Conservation (phyloP, 257 asterid genomes). For the Solanum okadae region DNA sequence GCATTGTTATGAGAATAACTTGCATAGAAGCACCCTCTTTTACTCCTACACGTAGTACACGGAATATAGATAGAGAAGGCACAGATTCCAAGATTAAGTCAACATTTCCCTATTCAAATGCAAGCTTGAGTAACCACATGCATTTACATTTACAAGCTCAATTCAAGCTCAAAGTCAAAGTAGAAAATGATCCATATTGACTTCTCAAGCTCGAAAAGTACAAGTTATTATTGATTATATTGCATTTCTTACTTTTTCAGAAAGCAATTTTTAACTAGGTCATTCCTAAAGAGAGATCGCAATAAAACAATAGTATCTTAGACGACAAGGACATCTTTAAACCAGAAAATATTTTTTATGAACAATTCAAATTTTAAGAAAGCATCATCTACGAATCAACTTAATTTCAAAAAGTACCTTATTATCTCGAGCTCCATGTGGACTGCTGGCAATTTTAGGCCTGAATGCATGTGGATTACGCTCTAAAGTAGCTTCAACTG, state of each 20-base stretch:
- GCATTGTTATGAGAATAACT: background rate
- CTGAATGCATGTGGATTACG: conserved; percentile 95
- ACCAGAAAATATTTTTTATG: background rate
- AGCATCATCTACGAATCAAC: background rate
- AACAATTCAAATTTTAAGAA: background rate
- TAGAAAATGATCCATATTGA: background rate
- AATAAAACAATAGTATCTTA: background rate
- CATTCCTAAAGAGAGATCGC: background rate
- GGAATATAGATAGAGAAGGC: background rate
- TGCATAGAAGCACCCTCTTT: background rate
- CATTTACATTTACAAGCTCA: background rate
- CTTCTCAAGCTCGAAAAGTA: background rate
- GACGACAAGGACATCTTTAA: background rate
- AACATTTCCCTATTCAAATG: background rate
- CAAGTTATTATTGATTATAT: background rate
- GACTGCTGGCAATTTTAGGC: conserved; percentile 92
- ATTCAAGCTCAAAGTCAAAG: background rate
- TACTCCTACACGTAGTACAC: background rate
- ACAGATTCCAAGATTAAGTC: background rate
- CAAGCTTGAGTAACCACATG: background rate
- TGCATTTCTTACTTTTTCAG: background rate
- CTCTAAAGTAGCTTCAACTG: conserved; percentile 84
- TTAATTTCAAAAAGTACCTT: conserved; percentile 41
- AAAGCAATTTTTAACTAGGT: background rate
- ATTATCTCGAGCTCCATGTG: conserved; percentile 72